A percentile compares a stretch with the other conserved stretches of the same genome.
phyloP scores from a whole-genome alignment of 2,329 filamentous ascomycete species.

The Didymella lethalis region DNA sequence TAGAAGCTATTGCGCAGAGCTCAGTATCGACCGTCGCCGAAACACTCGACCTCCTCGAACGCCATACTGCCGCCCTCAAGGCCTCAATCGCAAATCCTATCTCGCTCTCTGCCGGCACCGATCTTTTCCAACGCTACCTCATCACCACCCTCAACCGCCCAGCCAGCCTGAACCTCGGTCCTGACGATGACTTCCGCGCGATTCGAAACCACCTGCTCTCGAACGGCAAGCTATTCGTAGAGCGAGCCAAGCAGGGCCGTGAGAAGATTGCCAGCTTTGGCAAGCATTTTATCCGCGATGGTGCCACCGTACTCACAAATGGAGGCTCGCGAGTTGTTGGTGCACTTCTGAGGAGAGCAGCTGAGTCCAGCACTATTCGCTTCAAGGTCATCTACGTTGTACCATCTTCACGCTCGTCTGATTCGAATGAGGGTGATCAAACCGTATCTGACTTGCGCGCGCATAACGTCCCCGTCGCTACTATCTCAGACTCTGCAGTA shows the following conservation, averaged over 20 bases:
- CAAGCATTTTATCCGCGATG: slow-evolving; percentile 78
- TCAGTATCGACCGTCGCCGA: slow-evolving; percentile 89
- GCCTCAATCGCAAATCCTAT: slow-evolving; percentile 84
- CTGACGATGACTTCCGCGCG: slow-evolving; percentile 76
- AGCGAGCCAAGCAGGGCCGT: slow-evolving; percentile 83
- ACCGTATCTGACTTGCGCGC: slow-evolving; percentile 75
- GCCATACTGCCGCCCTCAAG: slow-evolving; percentile 79
- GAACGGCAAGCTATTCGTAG: slow-evolving; percentile 87
- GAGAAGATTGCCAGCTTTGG: slow-evolving; percentile 84
- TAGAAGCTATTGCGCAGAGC: slow-evolving; percentile 81
- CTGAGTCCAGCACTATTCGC: slow-evolving; percentile 69
- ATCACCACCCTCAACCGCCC: slow-evolving; percentile 73
- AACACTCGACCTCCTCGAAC: slow-evolving; percentile 84
- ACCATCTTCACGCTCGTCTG: slow-evolving; percentile 42
- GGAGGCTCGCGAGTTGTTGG: slow-evolving; percentile 87
- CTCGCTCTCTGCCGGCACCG: slow-evolving; percentile 89
- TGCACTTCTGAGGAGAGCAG: slow-evolving; percentile 76
- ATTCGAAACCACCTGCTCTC: slow-evolving; percentile 83
- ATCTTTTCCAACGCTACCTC: slow-evolving; percentile 94
- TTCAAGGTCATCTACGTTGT: slow-evolving; percentile 83
- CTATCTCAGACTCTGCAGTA: slow-evolving; percentile 76
- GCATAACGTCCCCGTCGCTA: slow-evolving; percentile 82
- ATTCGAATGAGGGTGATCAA: slow-evolving; percentile 67
- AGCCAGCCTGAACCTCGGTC: slow-evolving; percentile 52
- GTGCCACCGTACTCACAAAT: slow-evolving; percentile 84